These are phyloP conservation scores for Albatrellus ellisii DNA, from an alignment of 768 basidiomycete genomes.

Conservation along the genomic window DNA sequence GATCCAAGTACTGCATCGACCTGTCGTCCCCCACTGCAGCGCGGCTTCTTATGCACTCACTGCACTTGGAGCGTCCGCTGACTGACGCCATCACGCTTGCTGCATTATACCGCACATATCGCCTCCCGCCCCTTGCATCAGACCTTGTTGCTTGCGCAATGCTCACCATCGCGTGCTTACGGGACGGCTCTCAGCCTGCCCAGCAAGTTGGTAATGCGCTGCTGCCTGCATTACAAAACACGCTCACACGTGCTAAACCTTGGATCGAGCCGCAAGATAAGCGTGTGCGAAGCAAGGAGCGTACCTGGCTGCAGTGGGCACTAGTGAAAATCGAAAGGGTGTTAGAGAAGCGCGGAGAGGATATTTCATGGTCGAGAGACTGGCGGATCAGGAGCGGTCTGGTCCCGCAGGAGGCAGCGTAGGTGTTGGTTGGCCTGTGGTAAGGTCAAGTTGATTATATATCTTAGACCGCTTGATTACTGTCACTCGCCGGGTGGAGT, in stretches of 20 bases:
- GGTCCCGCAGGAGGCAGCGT: too few species aligned
- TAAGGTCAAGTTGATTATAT: too few species aligned
- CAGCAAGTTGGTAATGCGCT: slow-evolving; percentile 30
- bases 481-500: too few species aligned
- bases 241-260: slow-evolving; percentile 7
- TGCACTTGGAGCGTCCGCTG: slow-evolving; percentile 34
- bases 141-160: slow-evolving; percentile 47
- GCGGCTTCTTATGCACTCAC: slow-evolving; percentile 42
- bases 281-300: slow-evolving; percentile 18
- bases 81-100: slow-evolving; percentile 35
- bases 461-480: too few species aligned
- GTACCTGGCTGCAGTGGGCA: slow-evolving; percentile 18
- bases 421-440: too few species aligned
- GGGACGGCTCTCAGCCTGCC: slow-evolving; percentile 23
- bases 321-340: slow-evolving; percentile 24
- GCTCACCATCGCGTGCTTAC: slow-evolving; percentile 42
- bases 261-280: slow-evolving; percentile 12
- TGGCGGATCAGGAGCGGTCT: slow-evolving; percentile 18
- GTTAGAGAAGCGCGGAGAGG: slow-evolving; percentile 18
- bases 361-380: slow-evolving; percentile 16
- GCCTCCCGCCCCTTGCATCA: slow-evolving; percentile 36
- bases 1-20: slow-evolving; percentile 42
- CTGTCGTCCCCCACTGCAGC: slow-evolving; percentile 35
- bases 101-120: slow-evolving; percentile 41
- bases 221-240: slow-evolving; percentile 19